phyloP scores from a whole-genome alignment of 1,284 basidiomycete genomes.

The Sporisorium exsertum region DNA sequence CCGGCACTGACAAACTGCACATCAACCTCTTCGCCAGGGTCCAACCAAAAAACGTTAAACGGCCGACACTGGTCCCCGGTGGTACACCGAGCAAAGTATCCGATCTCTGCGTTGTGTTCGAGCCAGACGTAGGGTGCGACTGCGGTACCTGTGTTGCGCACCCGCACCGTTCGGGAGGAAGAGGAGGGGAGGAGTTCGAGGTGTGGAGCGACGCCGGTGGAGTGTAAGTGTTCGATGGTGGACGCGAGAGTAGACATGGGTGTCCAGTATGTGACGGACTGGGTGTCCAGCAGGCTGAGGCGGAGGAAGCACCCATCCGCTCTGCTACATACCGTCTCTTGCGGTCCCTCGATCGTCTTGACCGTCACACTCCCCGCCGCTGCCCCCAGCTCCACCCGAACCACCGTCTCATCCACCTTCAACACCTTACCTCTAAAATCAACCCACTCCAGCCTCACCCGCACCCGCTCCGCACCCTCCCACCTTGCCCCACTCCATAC shows the following conservation, averaged over 20 bases:
- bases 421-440: conserved; percentile 8
- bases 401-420: neutral
- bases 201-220: neutral
- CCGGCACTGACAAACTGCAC: conserved; percentile 3
- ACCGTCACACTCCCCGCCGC: conserved; percentile 7
- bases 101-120: conserved; percentile 74
- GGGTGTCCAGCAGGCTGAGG: conserved; percentile 1
- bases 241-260: neutral
- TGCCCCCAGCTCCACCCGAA: neutral
- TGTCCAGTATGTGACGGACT: conserved; percentile 2
- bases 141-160: conserved; percentile 19
- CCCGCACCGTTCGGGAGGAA: neutral
- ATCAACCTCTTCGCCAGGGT: conserved; percentile 10
- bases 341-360: neutral
- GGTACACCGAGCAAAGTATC: conserved; percentile 70
- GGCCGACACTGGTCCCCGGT: neutral
- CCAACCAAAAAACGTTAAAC: conserved; percentile 29
- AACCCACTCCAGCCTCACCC: conserved; percentile 23
- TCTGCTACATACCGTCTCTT: neutral
- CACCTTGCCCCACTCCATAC: conserved; percentile 3
- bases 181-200: neutral
- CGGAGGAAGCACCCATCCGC: conserved; percentile 12
- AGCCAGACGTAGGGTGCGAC: conserved; percentile 72
- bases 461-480: neutral
- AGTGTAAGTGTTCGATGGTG: conserved; percentile 1